Evolutionary conservation across 2,329 filamentous ascomycete species (phyloP).

Genomic region (Trichophyton equinum): DNA sequence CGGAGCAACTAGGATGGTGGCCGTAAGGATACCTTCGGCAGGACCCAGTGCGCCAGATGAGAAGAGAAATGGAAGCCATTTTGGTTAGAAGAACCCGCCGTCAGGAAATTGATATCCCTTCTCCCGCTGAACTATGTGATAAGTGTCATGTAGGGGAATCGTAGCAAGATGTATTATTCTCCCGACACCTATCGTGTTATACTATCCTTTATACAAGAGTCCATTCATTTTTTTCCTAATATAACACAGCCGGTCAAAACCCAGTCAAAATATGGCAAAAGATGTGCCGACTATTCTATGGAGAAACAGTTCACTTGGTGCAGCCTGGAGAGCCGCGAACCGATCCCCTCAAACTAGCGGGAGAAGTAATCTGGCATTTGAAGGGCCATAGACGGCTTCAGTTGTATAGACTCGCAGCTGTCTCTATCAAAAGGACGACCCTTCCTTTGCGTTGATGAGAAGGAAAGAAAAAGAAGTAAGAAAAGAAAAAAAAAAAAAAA

Average conservation of each 20-base stretch:
- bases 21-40: background rate
- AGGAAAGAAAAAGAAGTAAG: background rate
- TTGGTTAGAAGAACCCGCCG: background rate
- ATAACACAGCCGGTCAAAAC: background rate
- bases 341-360: slow-evolving; percentile 37
- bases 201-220: background rate
- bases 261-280: background rate
- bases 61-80: background rate
- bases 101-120: background rate
- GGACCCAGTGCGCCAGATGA: background rate
- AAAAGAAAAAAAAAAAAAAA: background rate
- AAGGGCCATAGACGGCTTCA: slow-evolving; percentile 6
- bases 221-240: background rate
- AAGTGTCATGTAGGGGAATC: background rate
- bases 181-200: background rate
- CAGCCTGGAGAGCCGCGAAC: slow-evolving; percentile 18
- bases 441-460: slow-evolving; percentile 1
- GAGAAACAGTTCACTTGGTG: slow-evolving; percentile 28
- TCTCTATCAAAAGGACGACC: background rate
- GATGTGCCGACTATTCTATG: slow-evolving; percentile 36
- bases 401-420: background rate
- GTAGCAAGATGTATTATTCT: background rate
- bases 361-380: slow-evolving; percentile 30
- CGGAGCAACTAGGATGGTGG: background rate
- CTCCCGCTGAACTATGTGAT: background rate